Evolutionary conservation across 345 rosid genomes (phyloP).

Genomic region (Mercurialis annua): DNA sequence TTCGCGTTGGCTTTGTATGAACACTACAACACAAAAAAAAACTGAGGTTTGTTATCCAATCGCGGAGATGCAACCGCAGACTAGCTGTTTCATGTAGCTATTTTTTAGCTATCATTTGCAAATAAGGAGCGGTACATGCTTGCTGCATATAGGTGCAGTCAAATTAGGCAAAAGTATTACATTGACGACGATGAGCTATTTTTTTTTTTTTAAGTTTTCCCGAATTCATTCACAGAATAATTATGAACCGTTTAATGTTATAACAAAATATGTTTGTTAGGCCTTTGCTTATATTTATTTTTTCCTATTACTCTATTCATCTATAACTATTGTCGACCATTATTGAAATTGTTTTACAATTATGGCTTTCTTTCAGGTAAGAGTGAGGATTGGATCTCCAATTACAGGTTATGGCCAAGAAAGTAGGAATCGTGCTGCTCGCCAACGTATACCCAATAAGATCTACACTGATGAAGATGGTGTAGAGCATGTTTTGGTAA

Average conservation of each 20-base stretch:
- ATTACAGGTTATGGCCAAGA: constrained; percentile 97
- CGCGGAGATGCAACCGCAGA: neutral
- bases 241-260: neutral
- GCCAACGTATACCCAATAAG: constrained; percentile 84
- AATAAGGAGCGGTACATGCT: neutral
- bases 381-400: constrained; percentile 94
- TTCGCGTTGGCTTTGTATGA: neutral
- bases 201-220: neutral
- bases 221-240: neutral
- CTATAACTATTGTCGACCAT: neutral
- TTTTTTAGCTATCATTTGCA: neutral
- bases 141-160: neutral
- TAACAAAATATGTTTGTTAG: neutral
- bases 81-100: neutral
- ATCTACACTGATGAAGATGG: constrained; percentile 86
- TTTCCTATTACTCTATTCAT: neutral
- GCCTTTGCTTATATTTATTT: neutral
- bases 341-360: constrained; percentile 4
- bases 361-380: constrained; percentile 47
- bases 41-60: neutral
- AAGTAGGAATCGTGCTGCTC: constrained; percentile 91
- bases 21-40: no score
- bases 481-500: constrained; percentile 90
- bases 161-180: neutral
- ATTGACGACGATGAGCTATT: neutral